A percentile compares a stretch with the other conserved stretches of the same genome.
Conservation (phyloP, 2,329 filamentous ascomycete genomes). For the Colletotrichum higginsianum region DNA sequence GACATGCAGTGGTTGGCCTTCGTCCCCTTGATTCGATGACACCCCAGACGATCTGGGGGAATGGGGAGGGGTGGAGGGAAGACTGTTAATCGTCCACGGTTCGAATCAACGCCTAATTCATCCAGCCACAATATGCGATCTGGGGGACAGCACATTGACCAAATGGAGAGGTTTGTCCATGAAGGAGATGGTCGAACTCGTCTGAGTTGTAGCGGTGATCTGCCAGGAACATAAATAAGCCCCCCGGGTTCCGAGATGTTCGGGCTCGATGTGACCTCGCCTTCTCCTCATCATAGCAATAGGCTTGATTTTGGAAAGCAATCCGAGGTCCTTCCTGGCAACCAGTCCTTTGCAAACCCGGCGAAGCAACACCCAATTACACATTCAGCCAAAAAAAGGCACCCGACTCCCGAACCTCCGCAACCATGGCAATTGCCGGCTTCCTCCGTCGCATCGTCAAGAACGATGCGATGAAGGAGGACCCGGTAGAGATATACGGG, state of each 20-base stretch:
- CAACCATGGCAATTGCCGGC: constrained; percentile 58
- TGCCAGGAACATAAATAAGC: constrained; percentile 14
- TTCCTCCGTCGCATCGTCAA: constrained; percentile 71
- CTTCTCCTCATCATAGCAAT: not conserved
- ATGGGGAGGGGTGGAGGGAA: not conserved
- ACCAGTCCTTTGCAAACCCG: not conserved
- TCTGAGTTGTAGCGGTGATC: not conserved
- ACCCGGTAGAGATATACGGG: too few relatives aligned
- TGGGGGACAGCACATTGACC: not conserved
- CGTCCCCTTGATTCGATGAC: not conserved
- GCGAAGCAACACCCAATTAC: not conserved
- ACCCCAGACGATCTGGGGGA: constrained; percentile 2
- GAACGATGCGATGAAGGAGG: constrained; percentile 65
- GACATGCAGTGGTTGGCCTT: constrained; percentile 6
- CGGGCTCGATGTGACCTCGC: not conserved
- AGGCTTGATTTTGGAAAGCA: too few relatives aligned
- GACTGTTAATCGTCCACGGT: not conserved
- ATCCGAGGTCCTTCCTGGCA: too few relatives aligned
- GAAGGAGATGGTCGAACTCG: not conserved
- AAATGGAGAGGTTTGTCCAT: not conserved
- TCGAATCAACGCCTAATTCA: not conserved
- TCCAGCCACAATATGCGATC: constrained; percentile 7
- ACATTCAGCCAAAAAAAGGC: not conserved
- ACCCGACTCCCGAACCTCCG: not conserved
- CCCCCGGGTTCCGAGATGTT: not conserved